phyloP scores from a whole-genome alignment of 1,284 basidiomycete species.

The Waitea zeae region DNA sequence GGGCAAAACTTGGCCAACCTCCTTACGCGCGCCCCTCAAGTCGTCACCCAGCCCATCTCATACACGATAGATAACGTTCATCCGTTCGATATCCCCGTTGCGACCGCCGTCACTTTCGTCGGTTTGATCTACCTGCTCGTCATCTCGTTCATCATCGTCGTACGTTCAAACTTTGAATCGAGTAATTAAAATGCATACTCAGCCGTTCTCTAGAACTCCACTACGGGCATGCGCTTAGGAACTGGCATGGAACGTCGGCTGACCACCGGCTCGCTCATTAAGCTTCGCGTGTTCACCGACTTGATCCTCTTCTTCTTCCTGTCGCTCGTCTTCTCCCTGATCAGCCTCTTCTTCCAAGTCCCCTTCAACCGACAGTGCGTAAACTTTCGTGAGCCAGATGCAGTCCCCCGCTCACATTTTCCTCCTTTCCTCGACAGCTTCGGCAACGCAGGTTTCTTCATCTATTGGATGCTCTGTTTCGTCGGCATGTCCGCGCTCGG shows the following conservation, averaged over 20 bases:
- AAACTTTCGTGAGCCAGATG: constrained; percentile 1
- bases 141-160: no score
- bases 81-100: constrained; percentile 52
- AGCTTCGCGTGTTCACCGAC: constrained; percentile 35
- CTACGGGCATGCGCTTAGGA: no score
- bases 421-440: no score
- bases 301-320: constrained; percentile 40
- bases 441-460: constrained; percentile 42
- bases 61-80: constrained; percentile 38
- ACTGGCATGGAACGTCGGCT: constrained; percentile 33
- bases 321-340: constrained; percentile 42
- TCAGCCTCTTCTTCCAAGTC: constrained; percentile 49
- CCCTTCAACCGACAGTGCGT: constrained; percentile 31
- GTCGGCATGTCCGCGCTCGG: constrained; percentile 45
- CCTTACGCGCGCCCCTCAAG: constrained; percentile 35
- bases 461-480: constrained; percentile 65
- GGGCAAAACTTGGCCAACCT: constrained; percentile 15
- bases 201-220: no score
- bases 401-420: neutral
- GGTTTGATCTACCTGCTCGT: constrained; percentile 65
- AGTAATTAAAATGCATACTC: no score
- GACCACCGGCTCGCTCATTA: constrained; percentile 31
- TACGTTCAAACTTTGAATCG: no score
- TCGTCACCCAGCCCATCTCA: constrained; percentile 33
- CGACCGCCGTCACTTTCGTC: constrained; percentile 55